A percentile compares a stretch with the other conserved stretches of the same genome.
These are phyloP conservation scores for Mycena latifolia DNA, from an alignment of 768 basidiomycete genomes.

Conservation along the genomic window DNA sequence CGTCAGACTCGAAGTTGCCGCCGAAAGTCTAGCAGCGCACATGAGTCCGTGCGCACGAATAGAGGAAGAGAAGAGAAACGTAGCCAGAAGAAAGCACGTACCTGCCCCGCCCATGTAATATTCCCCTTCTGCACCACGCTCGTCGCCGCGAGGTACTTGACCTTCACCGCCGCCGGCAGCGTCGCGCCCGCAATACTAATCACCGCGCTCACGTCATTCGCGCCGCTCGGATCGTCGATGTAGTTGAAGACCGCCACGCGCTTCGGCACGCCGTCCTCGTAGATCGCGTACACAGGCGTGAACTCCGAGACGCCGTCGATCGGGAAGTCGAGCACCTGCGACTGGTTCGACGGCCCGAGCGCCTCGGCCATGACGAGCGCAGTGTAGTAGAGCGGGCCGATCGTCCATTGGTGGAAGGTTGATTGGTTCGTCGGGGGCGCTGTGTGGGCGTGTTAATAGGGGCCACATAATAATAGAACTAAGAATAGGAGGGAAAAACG, in stretches of 20 bases:
- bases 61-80: conserved; percentile 5
- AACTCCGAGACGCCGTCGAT: conserved; percentile 46
- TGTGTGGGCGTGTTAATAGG: conserved; percentile 47
- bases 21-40: conserved; percentile 69
- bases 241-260: conserved; percentile 64
- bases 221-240: conserved; percentile 55
- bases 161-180: conserved; percentile 55
- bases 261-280: conserved; percentile 40
- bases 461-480: too few relatives aligned
- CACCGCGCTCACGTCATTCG: conserved; percentile 52
- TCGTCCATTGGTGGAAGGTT: conserved; percentile 61
- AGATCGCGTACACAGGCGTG: conserved; percentile 58
- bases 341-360: conserved; percentile 47
- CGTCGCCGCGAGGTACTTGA: conserved; percentile 63
- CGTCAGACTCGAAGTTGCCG: conserved; percentile 72
- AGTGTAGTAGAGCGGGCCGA: conserved; percentile 64
- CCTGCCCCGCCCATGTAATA: conserved; percentile 84
- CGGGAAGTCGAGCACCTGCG: conserved; percentile 57
- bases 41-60: not conserved
- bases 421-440: conserved; percentile 64
- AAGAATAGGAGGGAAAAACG: too few relatives aligned
- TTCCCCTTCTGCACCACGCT: conserved; percentile 71
- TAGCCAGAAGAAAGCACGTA: conserved; percentile 39
- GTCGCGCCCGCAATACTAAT: conserved; percentile 60
- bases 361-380: conserved; percentile 59